A percentile compares a stretch with the other conserved stretches of the same genome.
Evolutionary conservation across 495 filamentous ascomycete genomes (phyloP).

Genomic region (Tricharina praecox): DNA sequence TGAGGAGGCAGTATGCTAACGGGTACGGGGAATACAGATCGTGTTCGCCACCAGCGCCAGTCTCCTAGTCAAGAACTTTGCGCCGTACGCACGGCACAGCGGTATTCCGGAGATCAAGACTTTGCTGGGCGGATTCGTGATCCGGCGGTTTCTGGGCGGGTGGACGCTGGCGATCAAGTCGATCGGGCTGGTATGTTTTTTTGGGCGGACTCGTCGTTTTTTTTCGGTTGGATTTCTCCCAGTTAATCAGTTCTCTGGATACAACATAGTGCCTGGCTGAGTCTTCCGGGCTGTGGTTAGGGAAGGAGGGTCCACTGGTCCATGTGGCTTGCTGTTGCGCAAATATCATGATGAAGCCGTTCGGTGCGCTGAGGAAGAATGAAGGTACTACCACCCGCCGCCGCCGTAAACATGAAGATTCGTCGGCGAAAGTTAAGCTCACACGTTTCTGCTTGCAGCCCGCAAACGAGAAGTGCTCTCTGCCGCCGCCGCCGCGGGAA

Average conservation of each 20-base stretch:
- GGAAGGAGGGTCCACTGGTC: constrained; percentile 91
- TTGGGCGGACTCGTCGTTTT: no score
- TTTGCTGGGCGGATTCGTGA: constrained; percentile 84
- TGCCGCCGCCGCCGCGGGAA: constrained; percentile 82
- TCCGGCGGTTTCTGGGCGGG: constrained; percentile 73
- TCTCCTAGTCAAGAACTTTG: constrained; percentile 65
- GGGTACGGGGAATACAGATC: no score
- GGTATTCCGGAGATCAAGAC: constrained; percentile 98
- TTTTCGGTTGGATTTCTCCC: neutral
- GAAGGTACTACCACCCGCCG: no score
- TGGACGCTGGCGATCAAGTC: constrained; percentile 92
- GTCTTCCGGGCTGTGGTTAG: constrained; percentile 93
- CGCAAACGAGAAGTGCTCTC: constrained; percentile 92
- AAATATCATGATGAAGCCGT: constrained; percentile 85
- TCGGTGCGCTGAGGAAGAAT: constrained; percentile 65
- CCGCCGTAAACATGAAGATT: no score
- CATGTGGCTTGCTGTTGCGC: constrained; percentile 97
- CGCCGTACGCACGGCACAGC: constrained; percentile 80
- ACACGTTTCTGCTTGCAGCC: constrained; percentile 37
- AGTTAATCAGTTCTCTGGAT: neutral
- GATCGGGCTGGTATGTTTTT: constrained; percentile 55
- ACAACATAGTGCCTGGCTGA: constrained; percentile 63
- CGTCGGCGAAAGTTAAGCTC: no score
- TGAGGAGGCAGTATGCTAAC: no score
- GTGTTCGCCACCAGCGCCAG: constrained; percentile 66